Evolutionary conservation across 2,329 filamentous ascomycete genomes (phyloP).

Genomic region (Pseudocercospora vitis): DNA sequence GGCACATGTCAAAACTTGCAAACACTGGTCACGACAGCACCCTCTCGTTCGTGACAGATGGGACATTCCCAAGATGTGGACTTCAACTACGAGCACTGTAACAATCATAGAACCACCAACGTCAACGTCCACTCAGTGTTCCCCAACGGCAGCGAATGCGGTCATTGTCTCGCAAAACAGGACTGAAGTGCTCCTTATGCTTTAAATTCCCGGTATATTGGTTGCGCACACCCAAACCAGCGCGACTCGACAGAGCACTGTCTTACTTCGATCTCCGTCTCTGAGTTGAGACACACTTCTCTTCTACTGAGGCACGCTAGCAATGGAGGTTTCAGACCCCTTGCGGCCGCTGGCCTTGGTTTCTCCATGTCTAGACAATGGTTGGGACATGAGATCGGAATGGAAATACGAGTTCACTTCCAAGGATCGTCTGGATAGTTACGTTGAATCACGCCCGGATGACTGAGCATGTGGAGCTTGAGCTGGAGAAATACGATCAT

Average conservation of each 20-base stretch:
- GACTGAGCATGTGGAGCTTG: constrained; percentile 14
- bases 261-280: too few relatives aligned
- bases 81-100: not conserved
- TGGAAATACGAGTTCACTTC: too few relatives aligned
- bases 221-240: too few relatives aligned
- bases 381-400: too few relatives aligned
- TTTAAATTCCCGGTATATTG: constrained; percentile 11
- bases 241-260: too few relatives aligned
- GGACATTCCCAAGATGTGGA: constrained; percentile 3
- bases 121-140: too few relatives aligned
- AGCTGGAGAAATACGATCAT: constrained; percentile 21
- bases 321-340: too few relatives aligned
- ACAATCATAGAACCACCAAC: not conserved
- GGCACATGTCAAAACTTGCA: not conserved
- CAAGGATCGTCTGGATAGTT: too few relatives aligned
- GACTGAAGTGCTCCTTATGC: constrained; percentile 15
- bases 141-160: constrained; percentile 6
- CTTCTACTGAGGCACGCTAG: too few relatives aligned
- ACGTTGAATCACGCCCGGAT: constrained; percentile 11
- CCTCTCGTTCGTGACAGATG: constrained; percentile 13
- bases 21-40: constrained; percentile 6
- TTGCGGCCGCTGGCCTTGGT: too few relatives aligned
- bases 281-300: too few relatives aligned
- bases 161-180: constrained; percentile 11
- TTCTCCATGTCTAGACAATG: too few relatives aligned